These are phyloP conservation scores for Termitomyces sp. DNA, from an alignment of 768 basidiomycete species.

Conservation along the genomic window DNA sequence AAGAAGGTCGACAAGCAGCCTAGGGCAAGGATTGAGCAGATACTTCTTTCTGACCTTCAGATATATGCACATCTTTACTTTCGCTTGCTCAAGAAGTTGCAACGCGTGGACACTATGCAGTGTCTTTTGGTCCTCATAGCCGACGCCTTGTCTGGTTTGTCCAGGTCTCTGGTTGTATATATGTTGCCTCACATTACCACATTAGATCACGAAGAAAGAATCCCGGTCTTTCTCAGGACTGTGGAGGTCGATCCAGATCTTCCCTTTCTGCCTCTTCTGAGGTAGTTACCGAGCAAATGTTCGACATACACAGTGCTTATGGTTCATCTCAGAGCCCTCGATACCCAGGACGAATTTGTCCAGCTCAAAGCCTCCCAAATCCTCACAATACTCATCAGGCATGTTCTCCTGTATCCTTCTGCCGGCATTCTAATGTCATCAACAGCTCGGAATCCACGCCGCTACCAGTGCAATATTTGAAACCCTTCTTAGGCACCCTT, in stretches of 20 bases:
- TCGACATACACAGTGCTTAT: constrained; percentile 9
- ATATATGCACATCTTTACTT: constrained; percentile 88
- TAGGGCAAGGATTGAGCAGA: constrained; percentile 64
- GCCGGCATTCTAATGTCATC: not conserved
- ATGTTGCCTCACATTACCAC: not conserved
- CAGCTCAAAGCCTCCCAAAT: constrained; percentile 88
- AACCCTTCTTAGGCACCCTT: constrained; percentile 55
- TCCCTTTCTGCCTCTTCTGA: constrained; percentile 74
- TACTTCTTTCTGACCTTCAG: constrained; percentile 77
- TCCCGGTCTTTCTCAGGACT: constrained; percentile 65
- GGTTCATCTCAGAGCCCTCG: constrained; percentile 52
- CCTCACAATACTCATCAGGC: constrained; percentile 82
- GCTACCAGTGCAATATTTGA: constrained; percentile 46
- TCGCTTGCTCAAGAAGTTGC: constrained; percentile 77
- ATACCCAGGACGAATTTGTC: constrained; percentile 91
- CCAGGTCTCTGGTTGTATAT: not conserved
- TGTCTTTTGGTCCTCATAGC: constrained; percentile 82
- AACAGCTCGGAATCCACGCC: constrained; percentile 45
- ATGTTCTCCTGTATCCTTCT: constrained; percentile 3
- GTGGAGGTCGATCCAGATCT: constrained; percentile 68
- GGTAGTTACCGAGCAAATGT: constrained; percentile 34
- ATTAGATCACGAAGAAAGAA: constrained; percentile 83
- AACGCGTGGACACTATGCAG: constrained; percentile 83
- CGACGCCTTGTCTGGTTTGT: constrained; percentile 78
- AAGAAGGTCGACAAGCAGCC: constrained; percentile 88